Evolutionary conservation across 2,329 filamentous ascomycete genomes (phyloP), one percentile per base, ranked within the genome.

Genomic region (Aspergillus ustus): DNA sequence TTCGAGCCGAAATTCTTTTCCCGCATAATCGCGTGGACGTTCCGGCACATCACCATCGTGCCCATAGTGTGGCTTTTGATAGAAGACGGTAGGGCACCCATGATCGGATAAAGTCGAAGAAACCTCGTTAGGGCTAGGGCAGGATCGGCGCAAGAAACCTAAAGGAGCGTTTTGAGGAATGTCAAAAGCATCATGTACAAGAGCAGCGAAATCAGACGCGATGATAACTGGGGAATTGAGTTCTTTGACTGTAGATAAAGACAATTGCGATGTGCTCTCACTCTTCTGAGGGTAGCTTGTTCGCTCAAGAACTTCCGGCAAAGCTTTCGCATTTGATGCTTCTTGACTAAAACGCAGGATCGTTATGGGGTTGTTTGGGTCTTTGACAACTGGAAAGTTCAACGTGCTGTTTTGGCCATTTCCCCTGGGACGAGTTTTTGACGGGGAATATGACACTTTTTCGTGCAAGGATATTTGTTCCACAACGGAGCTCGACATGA

Each of bases 31-130:
- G 57, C 92, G 84, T 34, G 84, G 77, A 57, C 89, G 85, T 44
- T 89, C 84, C 13, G 93, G 93, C 0, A 97, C 90, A 76, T 98
- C 95, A 54, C 83, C 84, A 63, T 96, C 92, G 29, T 91, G 84
- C 68, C 93, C 91, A 73, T 97, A 98, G 70, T 89, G 93, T 0
- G 93, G 89, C 72, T 93, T 89, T 74, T 93, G 91, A 66, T 97
- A 96, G 52, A 97, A 84, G 15, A 91, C 84, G 61, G 89, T 82
- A 0, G 91, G 90, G 8, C 88, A 77, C 13, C 83, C 83, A 60
- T 82, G 76, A n/a, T 81, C 65, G 73, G 67, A 76, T 73, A 92
- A 83, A 0, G 87, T 89, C 1, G 79, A 78, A 2, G 79, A 71
- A 1, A 92, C 80, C 67, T 81, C 83, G 49, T 37, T 80, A 64